Evolutionary conservation across 148 eudicot species (phyloP).

Genomic region (Chenopodium berlandieri): DNA sequence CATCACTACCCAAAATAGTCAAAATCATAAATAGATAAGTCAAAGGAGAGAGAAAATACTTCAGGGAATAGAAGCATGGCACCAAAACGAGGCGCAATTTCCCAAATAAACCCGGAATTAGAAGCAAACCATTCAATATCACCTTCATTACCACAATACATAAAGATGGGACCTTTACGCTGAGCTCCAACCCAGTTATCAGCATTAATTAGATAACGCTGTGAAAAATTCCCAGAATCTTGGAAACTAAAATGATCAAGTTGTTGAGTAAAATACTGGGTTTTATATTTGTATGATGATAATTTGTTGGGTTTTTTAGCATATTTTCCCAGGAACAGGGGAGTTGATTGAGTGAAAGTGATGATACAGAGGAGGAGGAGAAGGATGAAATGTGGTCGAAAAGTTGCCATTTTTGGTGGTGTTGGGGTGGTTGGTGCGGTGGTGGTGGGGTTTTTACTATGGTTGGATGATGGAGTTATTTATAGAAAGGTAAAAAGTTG

Average conservation of each 20-base stretch:
- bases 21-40: neutral
- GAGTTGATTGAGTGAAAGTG: conserved; percentile 20
- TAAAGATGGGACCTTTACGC: conserved; percentile 60
- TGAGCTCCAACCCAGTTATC: conserved; percentile 65
- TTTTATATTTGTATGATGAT: conserved; percentile 51
- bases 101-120: conserved; percentile 84
- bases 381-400: neutral
- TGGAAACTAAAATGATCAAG: conserved; percentile 80
- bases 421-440: no score
- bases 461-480: no score
- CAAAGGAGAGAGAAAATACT: conserved; percentile 27
- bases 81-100: conserved; percentile 68
- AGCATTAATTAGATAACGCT: conserved; percentile 57
- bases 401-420: conserved; percentile 14
- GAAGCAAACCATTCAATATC: conserved; percentile 84
- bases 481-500: neutral
- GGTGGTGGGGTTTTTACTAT: neutral
- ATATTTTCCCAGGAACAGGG: conserved; percentile 48
- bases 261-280: conserved; percentile 51
- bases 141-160: conserved; percentile 91
- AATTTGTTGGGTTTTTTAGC: conserved; percentile 26
- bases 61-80: conserved; percentile 87
- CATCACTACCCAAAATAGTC: neutral
- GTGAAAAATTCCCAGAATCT: conserved; percentile 46
- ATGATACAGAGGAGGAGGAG: neutral